A percentile compares a stretch with the other conserved stretches of the same genome.
Evolutionary conservation across 805 yeast species (phyloP).

Genomic region (Nakazawaea molendinolei): DNA sequence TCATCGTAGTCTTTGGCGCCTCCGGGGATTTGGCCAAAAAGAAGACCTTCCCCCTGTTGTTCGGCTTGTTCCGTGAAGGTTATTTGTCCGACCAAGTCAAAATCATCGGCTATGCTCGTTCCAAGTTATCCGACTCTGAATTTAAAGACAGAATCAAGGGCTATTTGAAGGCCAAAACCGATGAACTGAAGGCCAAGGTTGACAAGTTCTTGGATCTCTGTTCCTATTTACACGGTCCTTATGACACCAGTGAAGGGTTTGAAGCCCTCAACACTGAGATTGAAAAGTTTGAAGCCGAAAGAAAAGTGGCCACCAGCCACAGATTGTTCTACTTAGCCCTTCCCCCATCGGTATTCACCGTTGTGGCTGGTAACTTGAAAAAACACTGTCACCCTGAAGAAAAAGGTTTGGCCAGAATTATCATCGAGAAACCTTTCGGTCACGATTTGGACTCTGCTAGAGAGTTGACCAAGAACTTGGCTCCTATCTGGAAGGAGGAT

Average conservation of each 20-base stretch:
- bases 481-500: slow-evolving; percentile 85
- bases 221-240: slow-evolving; percentile 69
- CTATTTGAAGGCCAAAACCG: slow-evolving; percentile 43
- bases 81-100: slow-evolving; percentile 61
- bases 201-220: slow-evolving; percentile 62
- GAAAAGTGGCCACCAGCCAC: slow-evolving; percentile 48
- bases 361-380: slow-evolving; percentile 71
- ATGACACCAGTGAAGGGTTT: slow-evolving; percentile 78
- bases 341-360: slow-evolving; percentile 87
- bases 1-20: slow-evolving; percentile 85
- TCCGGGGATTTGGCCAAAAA: slow-evolving; percentile 94
- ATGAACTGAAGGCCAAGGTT: slow-evolving; percentile 31
- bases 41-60: slow-evolving; percentile 86
- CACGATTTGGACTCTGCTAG: slow-evolving; percentile 78
- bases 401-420: slow-evolving; percentile 69
- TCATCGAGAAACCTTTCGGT: slow-evolving; percentile 97
- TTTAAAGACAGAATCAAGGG: slow-evolving; percentile 61
- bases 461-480: slow-evolving; percentile 65
- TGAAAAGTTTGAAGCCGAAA: slow-evolving; percentile 48
- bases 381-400: slow-evolving; percentile 53
- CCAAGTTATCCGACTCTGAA: slow-evolving; percentile 61
- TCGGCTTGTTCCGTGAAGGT: slow-evolving; percentile 73
- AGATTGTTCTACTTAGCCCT: slow-evolving; percentile 88
- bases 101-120: slow-evolving; percentile 90
- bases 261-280: slow-evolving; percentile 46